Evolutionary conservation across 2,329 filamentous ascomycete genomes (phyloP).

Genomic region (Colletotrichum phormii): DNA sequence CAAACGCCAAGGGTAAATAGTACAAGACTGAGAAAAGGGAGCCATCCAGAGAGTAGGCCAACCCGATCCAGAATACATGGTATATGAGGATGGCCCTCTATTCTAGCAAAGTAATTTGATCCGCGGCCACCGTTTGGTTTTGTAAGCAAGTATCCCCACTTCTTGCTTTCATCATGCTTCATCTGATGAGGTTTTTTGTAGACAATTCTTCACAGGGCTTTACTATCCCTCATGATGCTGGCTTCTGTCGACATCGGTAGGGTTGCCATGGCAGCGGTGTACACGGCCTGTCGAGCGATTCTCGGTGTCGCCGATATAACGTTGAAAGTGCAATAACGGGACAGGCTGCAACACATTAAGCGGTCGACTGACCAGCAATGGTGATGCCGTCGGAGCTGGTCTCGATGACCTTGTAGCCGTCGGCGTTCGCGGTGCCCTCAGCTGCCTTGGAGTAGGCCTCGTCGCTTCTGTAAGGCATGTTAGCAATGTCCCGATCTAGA

Average conservation of each 20-base stretch:
- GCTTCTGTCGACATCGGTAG: background rate
- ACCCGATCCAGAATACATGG: background rate
- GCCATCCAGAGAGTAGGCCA: background rate
- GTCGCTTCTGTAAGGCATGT: conserved; percentile 56
- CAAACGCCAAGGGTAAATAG: conserved; percentile 6
- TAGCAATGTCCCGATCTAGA: background rate
- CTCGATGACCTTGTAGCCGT: conserved; percentile 82
- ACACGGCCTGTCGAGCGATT: background rate
- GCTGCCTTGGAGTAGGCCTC: conserved; percentile 78
- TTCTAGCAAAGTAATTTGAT: background rate
- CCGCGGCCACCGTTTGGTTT: background rate
- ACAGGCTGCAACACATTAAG: background rate
- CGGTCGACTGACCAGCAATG: conserved; percentile 8
- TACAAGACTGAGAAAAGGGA: conserved; percentile 1
- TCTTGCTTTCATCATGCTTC: background rate
- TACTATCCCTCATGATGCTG: background rate
- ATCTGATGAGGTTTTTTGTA: background rate
- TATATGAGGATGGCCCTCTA: background rate
- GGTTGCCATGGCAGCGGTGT: background rate
- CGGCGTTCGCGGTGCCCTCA: conserved; percentile 79
- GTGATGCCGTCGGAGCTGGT: conserved; percentile 70
- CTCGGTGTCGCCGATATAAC: background rate
- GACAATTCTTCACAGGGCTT: background rate
- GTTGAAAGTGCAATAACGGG: background rate
- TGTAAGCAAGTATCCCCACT: background rate